Conservation (phyloP, 176 grass and related monocot genomes). For the Carex scoparia region DNA sequence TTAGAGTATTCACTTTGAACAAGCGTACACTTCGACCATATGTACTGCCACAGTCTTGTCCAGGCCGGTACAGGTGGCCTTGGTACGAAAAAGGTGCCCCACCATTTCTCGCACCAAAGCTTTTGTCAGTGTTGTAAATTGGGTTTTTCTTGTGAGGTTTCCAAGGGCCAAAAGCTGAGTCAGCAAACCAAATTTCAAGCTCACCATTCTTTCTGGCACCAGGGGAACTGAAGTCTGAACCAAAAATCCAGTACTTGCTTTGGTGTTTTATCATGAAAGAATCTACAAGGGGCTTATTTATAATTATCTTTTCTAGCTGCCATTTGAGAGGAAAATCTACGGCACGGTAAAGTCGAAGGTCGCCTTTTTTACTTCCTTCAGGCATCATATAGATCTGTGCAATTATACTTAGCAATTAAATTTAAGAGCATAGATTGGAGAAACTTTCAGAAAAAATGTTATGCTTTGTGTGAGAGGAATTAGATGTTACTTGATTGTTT, state of each 20-base stretch:
- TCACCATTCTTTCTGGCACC: slow-evolving; percentile 49
- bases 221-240: slow-evolving; percentile 66
- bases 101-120: slow-evolving; percentile 60
- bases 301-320: slow-evolving; percentile 67
- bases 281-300: slow-evolving; percentile 72
- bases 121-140: slow-evolving; percentile 35
- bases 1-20: slow-evolving; percentile 64
- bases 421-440: neutral
- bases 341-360: slow-evolving; percentile 60
- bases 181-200: slow-evolving; percentile 68
- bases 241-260: slow-evolving; percentile 64
- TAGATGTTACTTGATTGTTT: slow-evolving; percentile 41
- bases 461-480: neutral
- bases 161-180: slow-evolving; percentile 67
- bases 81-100: slow-evolving; percentile 73
- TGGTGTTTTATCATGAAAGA: slow-evolving; percentile 63
- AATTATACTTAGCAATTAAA: neutral
- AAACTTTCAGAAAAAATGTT: neutral
- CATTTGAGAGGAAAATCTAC: slow-evolving; percentile 67
- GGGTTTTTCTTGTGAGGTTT: slow-evolving; percentile 60
- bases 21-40: slow-evolving; percentile 40
- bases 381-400: slow-evolving; percentile 86
- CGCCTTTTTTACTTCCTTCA: slow-evolving; percentile 75
- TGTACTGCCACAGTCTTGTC: slow-evolving; percentile 38
- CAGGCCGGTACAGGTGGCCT: slow-evolving; percentile 57